Percentiles rank a stretch among this genome's conserved stretches.
phyloP scores from a whole-genome alignment of 768 basidiomycete species.

The Saitozyma podzolica region DNA sequence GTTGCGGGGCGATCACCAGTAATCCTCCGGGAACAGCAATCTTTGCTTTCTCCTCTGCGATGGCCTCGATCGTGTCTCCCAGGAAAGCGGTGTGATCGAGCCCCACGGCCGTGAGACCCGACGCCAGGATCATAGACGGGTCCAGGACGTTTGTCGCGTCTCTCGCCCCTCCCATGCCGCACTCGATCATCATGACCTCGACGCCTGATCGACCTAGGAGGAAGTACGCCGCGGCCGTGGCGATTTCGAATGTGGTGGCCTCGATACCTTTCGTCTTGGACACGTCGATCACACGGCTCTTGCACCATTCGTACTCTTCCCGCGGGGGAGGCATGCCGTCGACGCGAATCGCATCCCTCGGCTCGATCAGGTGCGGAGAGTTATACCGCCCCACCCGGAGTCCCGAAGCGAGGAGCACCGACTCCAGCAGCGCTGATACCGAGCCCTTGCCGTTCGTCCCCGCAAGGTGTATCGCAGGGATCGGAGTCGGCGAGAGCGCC shows the following conservation, averaged over 20 bases:
- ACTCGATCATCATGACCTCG: constrained; percentile 84
- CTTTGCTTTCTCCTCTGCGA: constrained; percentile 78
- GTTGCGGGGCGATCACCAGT: constrained; percentile 48
- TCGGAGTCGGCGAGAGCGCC: constrained; percentile 63
- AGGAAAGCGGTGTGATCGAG: constrained; percentile 91
- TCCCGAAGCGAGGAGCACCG: constrained; percentile 64
- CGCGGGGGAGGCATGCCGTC: constrained; percentile 57
- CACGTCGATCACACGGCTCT: constrained; percentile 58
- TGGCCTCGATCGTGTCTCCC: constrained; percentile 70
- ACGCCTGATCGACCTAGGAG: constrained; percentile 67
- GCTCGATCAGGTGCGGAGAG: constrained; percentile 80
- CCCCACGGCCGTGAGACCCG: constrained; percentile 82
- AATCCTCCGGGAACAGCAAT: constrained; percentile 64
- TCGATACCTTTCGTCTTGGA: constrained; percentile 57
- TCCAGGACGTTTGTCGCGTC: constrained; percentile 93
- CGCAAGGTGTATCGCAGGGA: constrained; percentile 85
- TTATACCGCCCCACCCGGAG: constrained; percentile 81
- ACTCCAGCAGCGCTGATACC: constrained; percentile 77
- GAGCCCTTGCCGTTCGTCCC: constrained; percentile 99
- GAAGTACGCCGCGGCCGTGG: constrained; percentile 75
- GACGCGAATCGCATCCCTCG: constrained; percentile 74
- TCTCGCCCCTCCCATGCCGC: constrained; percentile 87
- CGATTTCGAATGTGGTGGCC: constrained; percentile 77
- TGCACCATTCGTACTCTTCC: constrained; percentile 58
- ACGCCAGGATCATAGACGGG: constrained; percentile 66